phyloP scores from a whole-genome alignment of 164 flowering plant species.

The Vitis cinerea region DNA sequence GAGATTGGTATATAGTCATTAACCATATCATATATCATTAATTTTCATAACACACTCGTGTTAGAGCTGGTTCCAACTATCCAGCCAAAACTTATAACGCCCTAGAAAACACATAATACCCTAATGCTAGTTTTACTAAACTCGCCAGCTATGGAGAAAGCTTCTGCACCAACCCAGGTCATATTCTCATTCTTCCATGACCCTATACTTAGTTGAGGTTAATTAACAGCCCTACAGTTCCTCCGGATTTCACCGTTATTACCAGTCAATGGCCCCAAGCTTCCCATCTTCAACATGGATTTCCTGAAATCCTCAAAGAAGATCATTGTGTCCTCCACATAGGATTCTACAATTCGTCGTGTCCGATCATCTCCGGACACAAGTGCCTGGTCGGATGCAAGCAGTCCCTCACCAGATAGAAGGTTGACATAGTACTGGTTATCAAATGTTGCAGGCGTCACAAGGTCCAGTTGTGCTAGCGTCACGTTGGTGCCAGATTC shows the following conservation, averaged over 20 bases:
- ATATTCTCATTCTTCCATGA: no score
- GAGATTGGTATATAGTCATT: no score
- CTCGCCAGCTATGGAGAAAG: no score
- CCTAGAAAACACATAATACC: no score
- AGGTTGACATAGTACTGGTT: slow-evolving; percentile 78
- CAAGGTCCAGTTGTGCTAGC: slow-evolving; percentile 60
- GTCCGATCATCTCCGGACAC: slow-evolving; percentile 29
- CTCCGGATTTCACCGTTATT: slow-evolving; percentile 48
- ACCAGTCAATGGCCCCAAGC: slow-evolving; percentile 33
- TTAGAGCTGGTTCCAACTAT: no score
- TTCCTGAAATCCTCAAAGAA: slow-evolving; percentile 66
- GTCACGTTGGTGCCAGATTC: slow-evolving; percentile 25
- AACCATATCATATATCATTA: no score
- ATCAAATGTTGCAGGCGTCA: slow-evolving; percentile 67
- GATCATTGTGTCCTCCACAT: slow-evolving; percentile 28
- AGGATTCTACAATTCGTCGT: slow-evolving; percentile 38
- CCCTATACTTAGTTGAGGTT: neutral
- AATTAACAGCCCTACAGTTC: slow-evolving; percentile 51
- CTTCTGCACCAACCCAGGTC: no score
- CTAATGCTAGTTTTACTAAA: no score
- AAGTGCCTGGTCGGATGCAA: slow-evolving; percentile 67
- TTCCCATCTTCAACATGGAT: slow-evolving; percentile 79
- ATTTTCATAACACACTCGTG: no score
- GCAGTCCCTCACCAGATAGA: slow-evolving; percentile 66
- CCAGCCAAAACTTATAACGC: no score